Base-by-base conservation (phyloP, 345 rosid genomes). In the Populus pruinosa region DNA sequence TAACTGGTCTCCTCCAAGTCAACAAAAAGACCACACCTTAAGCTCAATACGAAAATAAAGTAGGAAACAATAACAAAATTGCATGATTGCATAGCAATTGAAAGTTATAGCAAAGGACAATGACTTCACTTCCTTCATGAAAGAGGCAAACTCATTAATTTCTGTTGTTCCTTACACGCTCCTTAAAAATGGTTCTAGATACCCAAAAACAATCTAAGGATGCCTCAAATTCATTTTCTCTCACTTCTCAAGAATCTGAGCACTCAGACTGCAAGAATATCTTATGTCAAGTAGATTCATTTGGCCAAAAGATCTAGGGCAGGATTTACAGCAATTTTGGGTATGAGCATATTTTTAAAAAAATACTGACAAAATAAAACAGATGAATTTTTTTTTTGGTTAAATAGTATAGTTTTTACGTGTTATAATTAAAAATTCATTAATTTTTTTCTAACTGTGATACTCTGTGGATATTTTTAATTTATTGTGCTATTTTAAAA, bases 111-210 rank as follows among this genome's bases (percentile, higher is more conserved):
- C 16, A 33, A 70, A 41, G 70, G 81, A 74, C 68, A 79, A 39
- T 27, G 70, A 76, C 83, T 56, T 47, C 33, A 70, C 55, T 29
- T 64, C 70, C 39, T 71, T 75, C 50, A 36, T 38, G 55, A 59
- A 72, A 75, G 47, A 35, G 47, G 64, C 49, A n/a, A n/a, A 44
- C 31, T 59, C 67, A 73, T 67, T 80, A 73, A 69, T 65, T 56
- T 49, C 59, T 47, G 13, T 18, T 67, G 49, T 23, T 82, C 69
- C 53, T 63, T 75, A 14, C n/a, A 69, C 6, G 21, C 29, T 9
- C 47, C 47, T 65, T 7, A 70, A 1, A 25, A 13, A 27, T 76
- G 16, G 8, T 38, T 9, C 35, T 43, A 29, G 73, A 25, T 41
- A 43, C 69, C 74, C 59, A 16, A 16, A 33, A 53, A 47, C 7